Conservation (phyloP, 2,329 filamentous ascomycete genomes). For the Triangularia verruculosa region DNA sequence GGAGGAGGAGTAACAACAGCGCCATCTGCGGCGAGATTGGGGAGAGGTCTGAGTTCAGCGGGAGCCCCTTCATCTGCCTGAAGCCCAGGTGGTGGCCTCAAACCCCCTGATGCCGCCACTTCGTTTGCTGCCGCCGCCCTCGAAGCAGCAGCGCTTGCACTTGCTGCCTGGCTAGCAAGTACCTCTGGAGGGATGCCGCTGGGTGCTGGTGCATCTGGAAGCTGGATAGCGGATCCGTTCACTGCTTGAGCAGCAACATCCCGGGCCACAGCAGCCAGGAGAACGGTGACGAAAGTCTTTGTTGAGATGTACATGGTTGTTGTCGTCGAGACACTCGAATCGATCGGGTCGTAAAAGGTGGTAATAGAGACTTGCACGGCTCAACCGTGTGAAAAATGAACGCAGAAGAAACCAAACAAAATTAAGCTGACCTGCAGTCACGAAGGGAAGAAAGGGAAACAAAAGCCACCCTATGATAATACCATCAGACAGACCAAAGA, state of each 20-base stretch:
- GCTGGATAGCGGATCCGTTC: slow-evolving; percentile 11
- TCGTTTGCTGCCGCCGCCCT: slow-evolving; percentile 19
- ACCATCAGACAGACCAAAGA: slow-evolving; percentile 3
- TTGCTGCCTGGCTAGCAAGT: slow-evolving; percentile 19
- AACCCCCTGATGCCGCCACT: slow-evolving; percentile 15
- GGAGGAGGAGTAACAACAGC: slow-evolving; percentile 6
- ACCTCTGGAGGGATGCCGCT: slow-evolving; percentile 20
- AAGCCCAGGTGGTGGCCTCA: slow-evolving; percentile 23
- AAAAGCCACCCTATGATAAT: slow-evolving; percentile 1
- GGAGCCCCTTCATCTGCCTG: slow-evolving; percentile 10
- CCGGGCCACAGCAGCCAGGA: slow-evolving; percentile 27
- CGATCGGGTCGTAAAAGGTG: not conserved
- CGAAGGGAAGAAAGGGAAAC: slow-evolving; percentile 22
- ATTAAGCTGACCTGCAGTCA: slow-evolving; percentile 29
- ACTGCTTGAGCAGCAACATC: slow-evolving; percentile 18
- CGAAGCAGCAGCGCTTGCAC: slow-evolving; percentile 19
- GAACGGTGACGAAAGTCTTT: slow-evolving; percentile 22
- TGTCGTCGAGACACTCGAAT: slow-evolving; percentile 11
- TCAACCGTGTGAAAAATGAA: slow-evolving; percentile 13
- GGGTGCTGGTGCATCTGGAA: not conserved
- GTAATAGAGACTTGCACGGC: slow-evolving; percentile 16
- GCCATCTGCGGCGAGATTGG: slow-evolving; percentile 18
- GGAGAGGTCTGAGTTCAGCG: slow-evolving; percentile 20
- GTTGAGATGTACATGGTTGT: slow-evolving; percentile 28
- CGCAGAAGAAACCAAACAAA: slow-evolving; percentile 20